phyloP scores from a whole-genome alignment of 2,329 filamentous ascomycete species.

The Xylaria sp. region DNA sequence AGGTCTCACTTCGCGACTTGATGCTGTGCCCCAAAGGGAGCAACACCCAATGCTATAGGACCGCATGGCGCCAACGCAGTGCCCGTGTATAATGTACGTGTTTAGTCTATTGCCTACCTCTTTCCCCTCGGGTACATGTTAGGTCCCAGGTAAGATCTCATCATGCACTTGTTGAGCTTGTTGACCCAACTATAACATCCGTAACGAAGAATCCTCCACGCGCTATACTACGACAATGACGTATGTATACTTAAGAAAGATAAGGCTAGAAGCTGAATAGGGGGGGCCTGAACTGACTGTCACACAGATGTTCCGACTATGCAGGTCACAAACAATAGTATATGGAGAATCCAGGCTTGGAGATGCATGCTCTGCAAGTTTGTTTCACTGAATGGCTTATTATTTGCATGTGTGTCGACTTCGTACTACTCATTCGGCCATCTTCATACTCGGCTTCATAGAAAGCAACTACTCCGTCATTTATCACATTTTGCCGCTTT shows the following conservation, averaged over 20 bases:
- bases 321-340: constrained; percentile 1
- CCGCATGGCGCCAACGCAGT: constrained; percentile 12
- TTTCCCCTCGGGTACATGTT: neutral
- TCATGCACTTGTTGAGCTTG: neutral
- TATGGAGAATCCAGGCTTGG: neutral
- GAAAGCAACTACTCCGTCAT: neutral
- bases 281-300: constrained; percentile 4
- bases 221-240: constrained; percentile 4
- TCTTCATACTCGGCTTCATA: constrained; percentile 2
- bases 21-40: constrained; percentile 6
- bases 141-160: neutral
- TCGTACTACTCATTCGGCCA: neutral
- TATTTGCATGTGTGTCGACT: neutral
- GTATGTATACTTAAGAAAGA: neutral
- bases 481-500: neutral
- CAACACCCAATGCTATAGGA: constrained; percentile 8
- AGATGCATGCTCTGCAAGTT: neutral
- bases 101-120: neutral
- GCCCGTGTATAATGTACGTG: neutral
- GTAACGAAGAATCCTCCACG: neutral
- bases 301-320: constrained; percentile 1
- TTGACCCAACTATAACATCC: constrained; percentile 1
- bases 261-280: constrained; percentile 11
- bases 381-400: neutral
- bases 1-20: constrained; percentile 23